A percentile compares a stretch with the other conserved stretches of the same genome.
These are phyloP conservation scores for Yamadazyma trypodendri DNA, from an alignment of 1,139 yeast genomes.

Conservation along the genomic window DNA sequence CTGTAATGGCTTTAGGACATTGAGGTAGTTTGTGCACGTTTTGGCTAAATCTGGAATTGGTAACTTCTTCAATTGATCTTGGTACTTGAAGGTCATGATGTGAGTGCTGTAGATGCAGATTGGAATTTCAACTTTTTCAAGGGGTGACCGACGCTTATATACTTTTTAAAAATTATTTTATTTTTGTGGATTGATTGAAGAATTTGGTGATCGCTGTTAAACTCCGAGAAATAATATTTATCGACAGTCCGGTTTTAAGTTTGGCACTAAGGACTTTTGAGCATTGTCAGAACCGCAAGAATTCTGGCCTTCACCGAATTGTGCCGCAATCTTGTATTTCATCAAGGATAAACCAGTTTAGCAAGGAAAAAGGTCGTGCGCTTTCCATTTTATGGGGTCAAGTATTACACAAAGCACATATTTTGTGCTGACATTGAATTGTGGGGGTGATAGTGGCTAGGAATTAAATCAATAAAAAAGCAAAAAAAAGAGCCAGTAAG, in stretches of 20 bases:
- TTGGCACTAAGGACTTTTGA: no score
- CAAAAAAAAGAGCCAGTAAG: background rate
- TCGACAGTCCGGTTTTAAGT: no score
- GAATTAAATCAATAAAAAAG: background rate
- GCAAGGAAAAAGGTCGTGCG: slow-evolving; percentile 4
- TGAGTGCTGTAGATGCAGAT: background rate
- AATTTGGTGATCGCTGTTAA: slow-evolving; percentile 5
- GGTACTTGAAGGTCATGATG: slow-evolving; percentile 49
- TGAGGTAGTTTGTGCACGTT: slow-evolving; percentile 64
- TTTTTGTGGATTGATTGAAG: background rate
- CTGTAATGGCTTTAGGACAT: slow-evolving; percentile 71
- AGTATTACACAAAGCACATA: background rate
- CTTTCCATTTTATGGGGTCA: slow-evolving; percentile 5
- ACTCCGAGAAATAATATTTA: slow-evolving; percentile 3
- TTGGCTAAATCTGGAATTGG: slow-evolving; percentile 76
- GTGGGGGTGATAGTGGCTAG: background rate
- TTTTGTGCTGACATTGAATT: slow-evolving; percentile 1
- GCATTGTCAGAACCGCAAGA: no score
- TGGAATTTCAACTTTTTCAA: background rate
- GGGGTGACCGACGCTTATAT: background rate
- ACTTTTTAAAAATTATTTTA: background rate
- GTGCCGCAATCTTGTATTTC: no score
- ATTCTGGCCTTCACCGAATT: no score
- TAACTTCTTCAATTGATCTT: slow-evolving; percentile 55
- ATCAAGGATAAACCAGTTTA: no score